Evolutionary conservation across 306 rosid species (phyloP), one percentile per base, ranked within the genome.

Genomic region (Crataegus laevigata): DNA sequence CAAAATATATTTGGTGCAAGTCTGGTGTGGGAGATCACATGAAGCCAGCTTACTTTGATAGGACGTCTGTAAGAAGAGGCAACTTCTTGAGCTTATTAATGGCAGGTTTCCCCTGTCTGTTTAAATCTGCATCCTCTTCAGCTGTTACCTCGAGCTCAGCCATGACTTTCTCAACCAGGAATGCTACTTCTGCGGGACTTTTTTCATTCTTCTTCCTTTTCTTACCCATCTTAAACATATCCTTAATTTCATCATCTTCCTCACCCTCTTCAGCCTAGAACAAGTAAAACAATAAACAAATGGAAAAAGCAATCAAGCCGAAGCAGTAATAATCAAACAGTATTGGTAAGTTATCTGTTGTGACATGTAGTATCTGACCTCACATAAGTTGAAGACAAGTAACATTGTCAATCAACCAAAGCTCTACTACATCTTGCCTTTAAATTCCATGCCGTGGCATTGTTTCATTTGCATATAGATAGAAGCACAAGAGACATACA

Each of bases 111-210:
- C 86, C 91, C 81, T 86, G 94, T 68, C 89, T 83, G 79, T 91
- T 94, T 72, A 94, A 88, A 1, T 91, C 98, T 15, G 92, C 97
- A 81, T 94, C 98, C 90, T 89, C 97, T 81, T 94, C 97, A 18
- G 97, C 96, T 28, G 97, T 94, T 80, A 91, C 92, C 86, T 94
- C 98, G 13, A 94, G 96, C 87, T 91, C 97, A 9, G 98, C 98
- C 98, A 94, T 94, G 82, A 94, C 91, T 66, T 88, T 94, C 86
- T 94, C 98, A 60, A 94, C 98, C 28, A 94, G 79, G 80, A 91
- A 76, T 66, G 98, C 96, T 74, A 94, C 90, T 78, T 94, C 96
- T 1, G 96, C 98, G 1, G 98, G 98, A 82, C 92, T 94, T 80
- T 80, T 89, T 81, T 94, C 98, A 0, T 81, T 88, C 87, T 91